A percentile compares a stretch with the other conserved stretches of the same genome.
Conservation (phyloP, 116 monocot genomes). For the Zostera marina region DNA sequence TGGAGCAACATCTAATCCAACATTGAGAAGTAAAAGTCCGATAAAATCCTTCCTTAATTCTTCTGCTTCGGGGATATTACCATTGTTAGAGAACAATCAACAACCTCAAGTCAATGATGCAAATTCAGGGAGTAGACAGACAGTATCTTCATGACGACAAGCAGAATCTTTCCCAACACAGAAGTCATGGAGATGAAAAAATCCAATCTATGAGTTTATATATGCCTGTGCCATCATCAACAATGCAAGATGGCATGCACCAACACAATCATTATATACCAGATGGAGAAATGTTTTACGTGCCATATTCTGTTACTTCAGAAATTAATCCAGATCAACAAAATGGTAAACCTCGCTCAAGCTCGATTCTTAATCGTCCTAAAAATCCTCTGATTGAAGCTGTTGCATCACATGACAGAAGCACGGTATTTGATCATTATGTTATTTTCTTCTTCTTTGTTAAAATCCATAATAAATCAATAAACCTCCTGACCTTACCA, state of each 20-base stretch:
- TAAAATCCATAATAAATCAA: not conserved
- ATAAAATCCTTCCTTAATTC: not conserved
- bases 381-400: constrained; percentile 71
- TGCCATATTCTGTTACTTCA: constrained; percentile 12
- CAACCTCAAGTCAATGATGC: constrained; percentile 4
- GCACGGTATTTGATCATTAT: constrained; percentile 28
- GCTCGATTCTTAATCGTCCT: constrained; percentile 45
- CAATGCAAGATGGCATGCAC: constrained; percentile 9
- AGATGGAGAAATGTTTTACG: constrained; percentile 21
- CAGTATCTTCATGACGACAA: constrained; percentile 13
- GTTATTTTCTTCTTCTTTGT: not conserved
- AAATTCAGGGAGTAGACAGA: constrained; percentile 7
- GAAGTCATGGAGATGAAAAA: constrained; percentile 22
- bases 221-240: constrained; percentile 14
- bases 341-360: constrained; percentile 21
- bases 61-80: not conserved
- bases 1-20: constrained; percentile 1
- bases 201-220: constrained; percentile 17
- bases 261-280: constrained; percentile 18
- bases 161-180: constrained; percentile 7
- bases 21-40: not conserved
- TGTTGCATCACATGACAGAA: constrained; percentile 76
- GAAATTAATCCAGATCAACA: constrained; percentile 20
- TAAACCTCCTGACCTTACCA: not conserved
- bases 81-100: constrained; percentile 1